Evolutionary conservation across 257 asterid species (phyloP).

Genomic region (Solanum clarkiae): DNA sequence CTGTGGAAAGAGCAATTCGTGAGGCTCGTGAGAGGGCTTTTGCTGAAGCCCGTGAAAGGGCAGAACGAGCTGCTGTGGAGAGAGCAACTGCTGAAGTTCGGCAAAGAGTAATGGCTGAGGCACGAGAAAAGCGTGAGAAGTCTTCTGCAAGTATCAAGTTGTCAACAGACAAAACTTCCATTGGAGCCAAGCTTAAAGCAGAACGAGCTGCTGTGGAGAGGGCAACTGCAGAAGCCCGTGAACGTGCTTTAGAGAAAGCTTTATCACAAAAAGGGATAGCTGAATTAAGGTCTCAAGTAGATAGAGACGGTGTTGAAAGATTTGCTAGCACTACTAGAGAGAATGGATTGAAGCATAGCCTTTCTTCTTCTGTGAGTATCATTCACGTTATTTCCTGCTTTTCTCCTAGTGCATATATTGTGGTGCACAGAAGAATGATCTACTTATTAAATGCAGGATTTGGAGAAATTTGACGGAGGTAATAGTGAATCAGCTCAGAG

Average conservation of each 20-base stretch:
- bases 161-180: constrained; percentile 36
- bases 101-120: constrained; percentile 59
- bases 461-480: constrained; percentile 41
- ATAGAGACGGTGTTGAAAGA: constrained; percentile 20
- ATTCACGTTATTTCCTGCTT: neutral
- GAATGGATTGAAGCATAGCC: constrained; percentile 66
- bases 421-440: constrained; percentile 11
- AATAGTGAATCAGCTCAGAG: constrained; percentile 76
- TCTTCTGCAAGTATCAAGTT: constrained; percentile 26
- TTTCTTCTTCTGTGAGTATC: constrained; percentile 73
- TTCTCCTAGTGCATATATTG: neutral
- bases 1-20: constrained; percentile 82
- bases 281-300: constrained; percentile 36
- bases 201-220: constrained; percentile 98
- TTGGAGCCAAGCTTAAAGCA: constrained; percentile 67
- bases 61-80: constrained; percentile 86
- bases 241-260: constrained; percentile 87
- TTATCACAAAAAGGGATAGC: constrained; percentile 46
- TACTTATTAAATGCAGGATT: constrained; percentile 45
- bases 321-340: constrained; percentile 34
- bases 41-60: constrained; percentile 88
- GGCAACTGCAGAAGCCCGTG: constrained; percentile 94
- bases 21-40: constrained; percentile 98
- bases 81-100: constrained; percentile 75
- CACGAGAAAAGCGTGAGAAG: constrained; percentile 55